phyloP scores from a whole-genome alignment of 495 filamentous ascomycete species.

The Chaetomium cochliodes region DNA sequence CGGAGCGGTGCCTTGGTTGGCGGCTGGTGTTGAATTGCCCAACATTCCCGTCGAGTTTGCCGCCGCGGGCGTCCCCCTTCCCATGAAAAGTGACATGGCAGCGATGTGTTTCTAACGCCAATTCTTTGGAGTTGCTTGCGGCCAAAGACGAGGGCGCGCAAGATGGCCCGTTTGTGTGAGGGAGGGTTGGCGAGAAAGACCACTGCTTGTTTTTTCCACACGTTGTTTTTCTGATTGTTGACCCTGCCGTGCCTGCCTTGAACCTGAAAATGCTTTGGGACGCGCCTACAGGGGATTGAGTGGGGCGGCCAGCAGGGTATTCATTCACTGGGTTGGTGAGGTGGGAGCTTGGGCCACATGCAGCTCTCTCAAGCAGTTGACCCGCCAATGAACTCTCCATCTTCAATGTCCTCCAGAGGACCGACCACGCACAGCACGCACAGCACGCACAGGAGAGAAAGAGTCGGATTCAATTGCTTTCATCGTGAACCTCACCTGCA shows the following conservation, averaged over 20 bases:
- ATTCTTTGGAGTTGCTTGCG: neutral
- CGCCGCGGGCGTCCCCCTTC: slow-evolving; percentile 24
- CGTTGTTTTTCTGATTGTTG: neutral
- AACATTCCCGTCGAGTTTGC: slow-evolving; percentile 19
- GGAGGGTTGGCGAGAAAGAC: neutral
- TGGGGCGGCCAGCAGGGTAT: slow-evolving; percentile 13
- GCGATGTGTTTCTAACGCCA: neutral
- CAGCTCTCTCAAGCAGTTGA: slow-evolving; percentile 1
- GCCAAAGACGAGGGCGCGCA: neutral
- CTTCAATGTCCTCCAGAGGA: too few relatives aligned
- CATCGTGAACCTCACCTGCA: too few relatives aligned
- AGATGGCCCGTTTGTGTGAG: slow-evolving; percentile 5
- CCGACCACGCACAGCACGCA: too few relatives aligned
- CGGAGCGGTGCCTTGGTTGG: neutral
- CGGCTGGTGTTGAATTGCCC: neutral
- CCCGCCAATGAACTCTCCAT: neutral
- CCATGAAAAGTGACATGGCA: slow-evolving; percentile 21
- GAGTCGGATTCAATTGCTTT: too few relatives aligned
- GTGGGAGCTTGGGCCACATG: slow-evolving; percentile 19
- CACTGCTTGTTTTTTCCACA: slow-evolving; percentile 4
- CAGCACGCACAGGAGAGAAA: too few relatives aligned
- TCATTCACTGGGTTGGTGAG: too few relatives aligned
- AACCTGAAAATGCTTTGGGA: slow-evolving; percentile 9
- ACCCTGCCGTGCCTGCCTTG: neutral
- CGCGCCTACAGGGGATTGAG: slow-evolving; percentile 3